A percentile compares a stretch with the other conserved stretches of the same genome.
Conservation (phyloP, 129 eudicot species). For the Artemisia annua region DNA sequence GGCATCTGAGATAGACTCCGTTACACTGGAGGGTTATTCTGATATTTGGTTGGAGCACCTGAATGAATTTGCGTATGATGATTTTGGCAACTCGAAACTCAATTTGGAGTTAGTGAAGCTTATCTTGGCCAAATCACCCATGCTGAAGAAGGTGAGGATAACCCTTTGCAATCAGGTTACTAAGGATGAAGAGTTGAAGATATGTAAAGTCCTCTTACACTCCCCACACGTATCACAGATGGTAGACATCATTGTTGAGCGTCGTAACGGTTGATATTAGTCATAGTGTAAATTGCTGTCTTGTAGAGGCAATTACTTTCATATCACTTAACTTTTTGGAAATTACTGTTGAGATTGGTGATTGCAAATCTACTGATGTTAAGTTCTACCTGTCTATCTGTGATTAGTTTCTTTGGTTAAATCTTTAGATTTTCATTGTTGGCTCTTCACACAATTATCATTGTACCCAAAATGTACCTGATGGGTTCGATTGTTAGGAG, state of each 20-base stretch:
- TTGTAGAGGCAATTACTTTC: not conserved
- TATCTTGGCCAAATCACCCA: slow-evolving; percentile 13
- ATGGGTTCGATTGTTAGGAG: too few species aligned
- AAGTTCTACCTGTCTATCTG: too few species aligned
- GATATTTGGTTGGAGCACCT: slow-evolving; percentile 10
- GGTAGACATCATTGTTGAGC: not conserved
- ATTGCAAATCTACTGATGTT: too few species aligned
- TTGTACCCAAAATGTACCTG: too few species aligned
- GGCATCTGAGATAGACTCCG: not conserved
- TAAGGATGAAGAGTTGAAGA: slow-evolving; percentile 5
- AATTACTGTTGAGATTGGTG: too few species aligned
- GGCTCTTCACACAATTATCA: too few species aligned
- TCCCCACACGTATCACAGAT: not conserved
- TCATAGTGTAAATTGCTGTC: too few species aligned
- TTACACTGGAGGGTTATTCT: not conserved
- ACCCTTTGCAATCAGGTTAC: not conserved
- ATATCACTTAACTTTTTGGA: too few species aligned
- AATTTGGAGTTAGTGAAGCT: slow-evolving; percentile 19
- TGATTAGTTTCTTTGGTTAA: too few species aligned
- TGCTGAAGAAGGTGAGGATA: slow-evolving; percentile 6
- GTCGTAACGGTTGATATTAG: too few species aligned
- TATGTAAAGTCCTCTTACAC: not conserved
- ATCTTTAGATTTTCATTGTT: too few species aligned
- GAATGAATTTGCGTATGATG: not conserved
- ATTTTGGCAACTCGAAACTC: not conserved